Conservation (phyloP, 225 moss, liverwort and hornwort species). For the Pleurozium schreberi region DNA sequence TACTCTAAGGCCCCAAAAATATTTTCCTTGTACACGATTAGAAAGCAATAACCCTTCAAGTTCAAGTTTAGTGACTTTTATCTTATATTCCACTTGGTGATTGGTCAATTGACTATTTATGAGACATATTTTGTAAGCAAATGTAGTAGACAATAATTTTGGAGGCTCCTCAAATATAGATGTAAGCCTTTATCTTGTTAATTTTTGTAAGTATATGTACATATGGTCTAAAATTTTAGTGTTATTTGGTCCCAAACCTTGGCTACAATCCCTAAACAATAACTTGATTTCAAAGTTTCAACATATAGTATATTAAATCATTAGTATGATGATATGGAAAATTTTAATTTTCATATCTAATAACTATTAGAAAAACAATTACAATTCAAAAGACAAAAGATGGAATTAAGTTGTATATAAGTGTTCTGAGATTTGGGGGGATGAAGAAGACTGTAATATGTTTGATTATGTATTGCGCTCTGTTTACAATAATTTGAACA, state of each 20-base stretch:
- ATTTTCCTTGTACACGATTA: no score
- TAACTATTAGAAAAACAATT: no score
- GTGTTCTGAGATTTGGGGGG: no score
- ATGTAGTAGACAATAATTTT: not conserved
- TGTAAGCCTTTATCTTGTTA: not conserved
- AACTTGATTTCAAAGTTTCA: not conserved
- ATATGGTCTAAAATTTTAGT: not conserved
- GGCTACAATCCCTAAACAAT: not conserved
- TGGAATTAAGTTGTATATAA: not conserved
- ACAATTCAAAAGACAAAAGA: not conserved
- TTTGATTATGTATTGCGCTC: not conserved
- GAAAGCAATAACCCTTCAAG: not conserved
- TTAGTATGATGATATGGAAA: not conserved
- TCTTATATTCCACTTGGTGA: not conserved
- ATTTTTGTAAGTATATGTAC: not conserved
- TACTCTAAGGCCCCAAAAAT: fast-evolving
- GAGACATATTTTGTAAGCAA: not conserved
- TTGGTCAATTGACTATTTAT: not conserved
- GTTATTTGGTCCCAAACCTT: not conserved
- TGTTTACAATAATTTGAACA: not conserved
- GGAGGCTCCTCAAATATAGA: not conserved
- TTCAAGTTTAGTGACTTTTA: not conserved
- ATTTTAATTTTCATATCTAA: not conserved
- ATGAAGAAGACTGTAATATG: not conserved
- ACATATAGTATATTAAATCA: not conserved